A percentile compares a stretch with the other conserved stretches of the same genome.
Evolutionary conservation across 805 yeast species (phyloP).

Genomic region (Saccharomycopsis oosterbeekiorum): DNA sequence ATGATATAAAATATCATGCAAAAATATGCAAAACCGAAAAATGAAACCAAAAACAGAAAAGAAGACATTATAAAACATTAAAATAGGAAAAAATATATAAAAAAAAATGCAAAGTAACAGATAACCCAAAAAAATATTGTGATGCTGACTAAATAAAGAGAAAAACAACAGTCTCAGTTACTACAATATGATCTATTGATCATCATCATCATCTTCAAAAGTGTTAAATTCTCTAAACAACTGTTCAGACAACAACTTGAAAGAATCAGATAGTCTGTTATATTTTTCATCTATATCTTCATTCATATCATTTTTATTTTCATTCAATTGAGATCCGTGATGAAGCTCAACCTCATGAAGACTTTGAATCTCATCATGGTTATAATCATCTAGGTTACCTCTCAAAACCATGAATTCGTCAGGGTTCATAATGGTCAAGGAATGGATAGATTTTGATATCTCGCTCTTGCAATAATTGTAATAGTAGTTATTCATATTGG

Average conservation of each 20-base stretch:
- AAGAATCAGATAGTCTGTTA: not conserved
- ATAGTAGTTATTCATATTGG: not conserved
- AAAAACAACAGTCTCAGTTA: not conserved
- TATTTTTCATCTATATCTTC: not conserved
- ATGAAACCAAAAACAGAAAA: too few relatives aligned
- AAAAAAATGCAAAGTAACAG: too few relatives aligned
- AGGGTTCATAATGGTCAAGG: slow-evolving; percentile 15
- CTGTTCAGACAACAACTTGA: not conserved
- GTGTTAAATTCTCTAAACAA: not conserved
- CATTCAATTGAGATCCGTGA: too few relatives aligned
- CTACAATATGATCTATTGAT: not conserved
- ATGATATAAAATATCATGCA: too few relatives aligned
- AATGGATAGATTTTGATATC: not conserved
- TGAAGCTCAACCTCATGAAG: slow-evolving; percentile 8
- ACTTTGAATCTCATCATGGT: slow-evolving; percentile 15
- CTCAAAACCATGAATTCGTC: slow-evolving; percentile 7
- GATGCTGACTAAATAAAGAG: not conserved
- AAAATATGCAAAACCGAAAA: too few relatives aligned
- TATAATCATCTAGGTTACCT: slow-evolving; percentile 17
- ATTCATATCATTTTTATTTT: not conserved
- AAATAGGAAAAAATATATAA: too few relatives aligned
- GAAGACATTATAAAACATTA: too few relatives aligned
- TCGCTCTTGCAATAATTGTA: not conserved
- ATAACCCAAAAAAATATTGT: not conserved
- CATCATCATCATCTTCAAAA: not conserved